Evolutionary conservation across 768 basidiomycete species (phyloP).

Genomic region (Lactifluus volemus): DNA sequence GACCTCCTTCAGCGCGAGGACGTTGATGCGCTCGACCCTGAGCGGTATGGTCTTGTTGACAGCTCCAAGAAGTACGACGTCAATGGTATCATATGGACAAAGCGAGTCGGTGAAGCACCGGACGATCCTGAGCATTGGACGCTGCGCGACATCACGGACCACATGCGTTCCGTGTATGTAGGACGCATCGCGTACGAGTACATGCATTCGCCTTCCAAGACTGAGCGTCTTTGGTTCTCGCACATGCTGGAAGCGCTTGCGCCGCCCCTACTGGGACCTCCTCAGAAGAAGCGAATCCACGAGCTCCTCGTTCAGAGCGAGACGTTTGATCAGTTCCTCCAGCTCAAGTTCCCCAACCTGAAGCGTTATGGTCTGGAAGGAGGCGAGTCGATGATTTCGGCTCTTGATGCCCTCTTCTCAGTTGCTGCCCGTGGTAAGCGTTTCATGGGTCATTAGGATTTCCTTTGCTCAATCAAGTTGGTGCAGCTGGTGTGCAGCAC

Average conservation of each 20-base stretch:
- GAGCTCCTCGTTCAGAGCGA: constrained; percentile 66
- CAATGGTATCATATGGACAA: constrained; percentile 76
- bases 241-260: constrained; percentile 66
- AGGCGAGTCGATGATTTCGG: constrained; percentile 89
- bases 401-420: constrained; percentile 67
- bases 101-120: constrained; percentile 30
- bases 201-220: constrained; percentile 82
- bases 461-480: neutral
- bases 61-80: constrained; percentile 51
- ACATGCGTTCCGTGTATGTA: constrained; percentile 69
- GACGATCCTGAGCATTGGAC: constrained; percentile 44
- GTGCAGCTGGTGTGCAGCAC: constrained; percentile 52
- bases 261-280: constrained; percentile 25
- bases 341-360: constrained; percentile 81
- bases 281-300: constrained; percentile 52
- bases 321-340: constrained; percentile 76
- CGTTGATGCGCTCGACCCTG: constrained; percentile 66
- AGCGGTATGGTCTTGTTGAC: constrained; percentile 65
- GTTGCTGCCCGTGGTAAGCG: constrained; percentile 48
- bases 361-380: constrained; percentile 88
- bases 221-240: constrained; percentile 84
- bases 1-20: constrained; percentile 80
- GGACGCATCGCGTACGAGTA: constrained; percentile 87
- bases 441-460: neutral
- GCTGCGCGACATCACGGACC: constrained; percentile 58